Base-by-base conservation (phyloP, 2,329 filamentous ascomycete genomes). In the Scedosporium aurantiacum region DNA sequence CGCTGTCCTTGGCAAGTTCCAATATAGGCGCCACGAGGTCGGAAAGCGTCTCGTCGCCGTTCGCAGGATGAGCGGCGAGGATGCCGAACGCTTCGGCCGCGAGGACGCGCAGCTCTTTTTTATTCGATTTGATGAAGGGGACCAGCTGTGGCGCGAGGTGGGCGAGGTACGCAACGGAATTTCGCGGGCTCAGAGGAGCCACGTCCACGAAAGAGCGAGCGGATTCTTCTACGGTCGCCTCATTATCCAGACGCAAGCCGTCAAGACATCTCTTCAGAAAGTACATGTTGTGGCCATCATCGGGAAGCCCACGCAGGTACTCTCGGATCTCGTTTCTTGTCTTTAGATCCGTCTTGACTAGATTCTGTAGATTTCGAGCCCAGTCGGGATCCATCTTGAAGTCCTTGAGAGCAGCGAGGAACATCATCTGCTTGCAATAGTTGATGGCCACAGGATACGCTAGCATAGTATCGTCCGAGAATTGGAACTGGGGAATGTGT, bases 71-170 rank as follows among this genome's bases (percentile, higher is more conserved):
- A 0, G 90, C 87, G 1, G 82, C 85, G 4, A 97, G 73, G 12
- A 96, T 87, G 0, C 91, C 92, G 66, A 91, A 84, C 0, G 85
- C 82, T 63, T 85, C 85, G 16, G 90, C 86, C 1, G 86, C 86
- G 28, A 87, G 76, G 43, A 79, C 76, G 41, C 92, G 82, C 5
- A 88, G 79, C 61, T 84, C 81, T 63, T 84, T 81, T 65, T 89
- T 87, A 69, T 92, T 94, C 5, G 89, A 91, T 64, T 79, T 80
- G 60, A 92, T 76, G 8, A 86, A 76, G 7, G 78, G 75, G 27
- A 87, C 71, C 18, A 95, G 73, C 55, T 81, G 78, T 5, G 72
- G 70, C 1, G 79, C 76, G 27, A 79, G 76, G 4, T 71, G 67
- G 1, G 79, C 74, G 25, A 90, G 71, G 12, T 74, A 71, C 7